Conservation (phyloP, 176 grass and related monocot species). For the Thalia dealbata region DNA sequence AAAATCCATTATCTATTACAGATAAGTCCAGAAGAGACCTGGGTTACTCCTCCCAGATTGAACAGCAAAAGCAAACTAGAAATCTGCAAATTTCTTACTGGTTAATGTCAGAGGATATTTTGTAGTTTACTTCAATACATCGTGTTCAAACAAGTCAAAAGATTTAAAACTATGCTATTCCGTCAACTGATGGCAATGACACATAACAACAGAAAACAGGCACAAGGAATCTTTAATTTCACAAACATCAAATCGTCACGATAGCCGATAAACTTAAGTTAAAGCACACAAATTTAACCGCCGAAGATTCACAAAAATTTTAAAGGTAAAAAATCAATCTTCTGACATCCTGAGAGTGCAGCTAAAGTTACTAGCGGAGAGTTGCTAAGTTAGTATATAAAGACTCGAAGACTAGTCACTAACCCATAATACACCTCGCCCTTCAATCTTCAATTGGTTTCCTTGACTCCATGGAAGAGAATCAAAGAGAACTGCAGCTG, state of each 20-base stretch:
- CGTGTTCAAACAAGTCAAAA: background rate
- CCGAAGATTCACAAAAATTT: background rate
- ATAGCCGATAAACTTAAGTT: background rate
- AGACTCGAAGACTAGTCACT: background rate
- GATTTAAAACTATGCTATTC: background rate
- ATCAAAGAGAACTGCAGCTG: slow-evolving; percentile 39
- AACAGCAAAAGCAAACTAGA: too few relatives aligned
- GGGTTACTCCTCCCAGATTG: background rate
- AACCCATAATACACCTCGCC: background rate
- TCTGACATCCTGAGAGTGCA: background rate
- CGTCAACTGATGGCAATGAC: background rate
- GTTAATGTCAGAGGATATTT: background rate
- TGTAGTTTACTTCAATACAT: background rate
- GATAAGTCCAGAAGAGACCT: background rate
- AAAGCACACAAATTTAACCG: slow-evolving; percentile 18
- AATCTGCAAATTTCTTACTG: too few relatives aligned
- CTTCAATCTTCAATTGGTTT: slow-evolving; percentile 26
- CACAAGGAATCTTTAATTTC: background rate
- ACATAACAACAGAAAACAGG: background rate
- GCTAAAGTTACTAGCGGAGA: background rate
- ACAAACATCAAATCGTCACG: background rate
- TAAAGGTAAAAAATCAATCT: background rate
- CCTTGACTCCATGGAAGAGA: slow-evolving; percentile 53
- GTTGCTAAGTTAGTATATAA: slow-evolving; percentile 10
- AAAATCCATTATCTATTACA: background rate